phyloP scores from a whole-genome alignment of 441 rosid species.

The Omphalea diandra region DNA sequence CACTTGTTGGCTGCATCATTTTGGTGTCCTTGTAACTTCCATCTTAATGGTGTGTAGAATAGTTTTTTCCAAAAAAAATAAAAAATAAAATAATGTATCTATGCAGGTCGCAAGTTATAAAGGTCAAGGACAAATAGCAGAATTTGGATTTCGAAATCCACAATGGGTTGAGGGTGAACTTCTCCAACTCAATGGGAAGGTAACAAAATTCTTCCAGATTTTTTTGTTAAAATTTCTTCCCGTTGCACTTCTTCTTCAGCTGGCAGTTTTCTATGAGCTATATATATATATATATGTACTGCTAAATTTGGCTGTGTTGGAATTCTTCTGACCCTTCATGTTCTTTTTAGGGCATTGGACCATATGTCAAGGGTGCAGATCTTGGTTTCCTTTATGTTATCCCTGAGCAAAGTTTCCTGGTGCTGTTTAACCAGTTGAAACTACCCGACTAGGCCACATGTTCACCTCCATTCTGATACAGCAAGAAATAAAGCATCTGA shows the following conservation, averaged over 20 bases:
- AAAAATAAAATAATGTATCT: conserved; percentile 16
- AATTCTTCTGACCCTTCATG: not conserved
- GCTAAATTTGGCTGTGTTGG: too few relatives aligned
- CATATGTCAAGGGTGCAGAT: conserved; percentile 79
- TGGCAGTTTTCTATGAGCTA: too few relatives aligned
- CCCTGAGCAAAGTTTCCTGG: conserved; percentile 89
- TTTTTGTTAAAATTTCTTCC: not conserved
- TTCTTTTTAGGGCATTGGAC: conserved; percentile 60
- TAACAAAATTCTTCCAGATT: conserved; percentile 27
- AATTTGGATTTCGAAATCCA: conserved; percentile 73
- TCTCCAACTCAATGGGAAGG: conserved; percentile 86
- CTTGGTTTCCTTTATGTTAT: conserved; percentile 82
- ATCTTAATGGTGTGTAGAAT: too few relatives aligned
- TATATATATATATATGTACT: too few relatives aligned
- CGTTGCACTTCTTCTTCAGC: not conserved
- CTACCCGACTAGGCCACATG: conserved; percentile 52
- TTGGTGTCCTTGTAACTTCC: not conserved
- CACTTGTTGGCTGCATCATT: not conserved
- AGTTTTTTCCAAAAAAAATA: too few relatives aligned
- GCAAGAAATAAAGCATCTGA: conserved; percentile 6
- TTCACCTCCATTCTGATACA: not conserved
- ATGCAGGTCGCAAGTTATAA: conserved; percentile 72
- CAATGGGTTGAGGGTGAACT: conserved; percentile 94
- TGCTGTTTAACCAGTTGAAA: conserved; percentile 78
- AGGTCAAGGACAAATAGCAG: conserved; percentile 95